Evolutionary conservation across 164 flowering plant genomes (phyloP).

Genomic region (Liquidambar formosana): DNA sequence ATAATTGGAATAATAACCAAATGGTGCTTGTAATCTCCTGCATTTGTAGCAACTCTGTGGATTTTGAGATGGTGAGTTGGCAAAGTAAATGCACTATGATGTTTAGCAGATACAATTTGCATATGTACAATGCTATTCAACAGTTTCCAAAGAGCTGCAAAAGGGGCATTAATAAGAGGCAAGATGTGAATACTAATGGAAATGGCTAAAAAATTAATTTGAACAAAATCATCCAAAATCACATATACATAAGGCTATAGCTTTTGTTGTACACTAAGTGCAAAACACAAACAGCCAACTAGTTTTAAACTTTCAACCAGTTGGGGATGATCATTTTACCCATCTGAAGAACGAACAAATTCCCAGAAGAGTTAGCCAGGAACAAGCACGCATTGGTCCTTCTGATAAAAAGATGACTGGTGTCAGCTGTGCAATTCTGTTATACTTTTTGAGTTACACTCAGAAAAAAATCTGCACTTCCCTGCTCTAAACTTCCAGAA

Average conservation of each 20-base stretch:
- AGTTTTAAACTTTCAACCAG: background rate
- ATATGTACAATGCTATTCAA: background rate
- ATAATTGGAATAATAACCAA: too few species aligned
- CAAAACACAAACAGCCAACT: background rate
- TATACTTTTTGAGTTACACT: background rate
- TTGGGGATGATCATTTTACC: background rate
- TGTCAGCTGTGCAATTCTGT: background rate
- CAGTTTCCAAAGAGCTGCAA: too few species aligned
- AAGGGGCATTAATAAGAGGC: too few species aligned
- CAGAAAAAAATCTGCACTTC: background rate
- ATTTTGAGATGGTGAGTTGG: too few species aligned
- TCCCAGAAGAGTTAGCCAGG: background rate
- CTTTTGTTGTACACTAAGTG: background rate
- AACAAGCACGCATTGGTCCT: background rate
- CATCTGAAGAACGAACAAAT: background rate
- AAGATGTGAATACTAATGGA: too few species aligned
- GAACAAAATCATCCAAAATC: too few species aligned
- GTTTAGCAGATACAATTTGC: background rate
- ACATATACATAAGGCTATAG: background rate
- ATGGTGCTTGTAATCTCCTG: too few species aligned
- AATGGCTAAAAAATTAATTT: too few species aligned
- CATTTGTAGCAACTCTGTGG: too few species aligned
- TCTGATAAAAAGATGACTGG: background rate
- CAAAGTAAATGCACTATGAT: too few species aligned
- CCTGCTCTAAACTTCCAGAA: background rate